Base-by-base conservation (phyloP, 345 rosid species). In the Litchi chinensis region DNA sequence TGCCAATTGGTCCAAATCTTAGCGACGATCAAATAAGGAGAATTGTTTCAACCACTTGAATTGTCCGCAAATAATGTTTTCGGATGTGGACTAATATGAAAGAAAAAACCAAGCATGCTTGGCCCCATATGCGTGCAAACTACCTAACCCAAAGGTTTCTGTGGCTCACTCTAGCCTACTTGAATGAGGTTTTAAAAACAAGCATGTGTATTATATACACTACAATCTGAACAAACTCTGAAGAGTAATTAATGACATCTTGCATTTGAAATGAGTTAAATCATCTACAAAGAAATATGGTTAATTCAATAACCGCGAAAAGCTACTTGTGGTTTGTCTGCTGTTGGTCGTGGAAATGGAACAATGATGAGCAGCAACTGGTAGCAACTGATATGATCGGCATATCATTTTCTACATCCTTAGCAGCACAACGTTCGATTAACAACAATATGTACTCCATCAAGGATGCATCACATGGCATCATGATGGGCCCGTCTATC, bases 381-480 rank as follows among this genome's bases (percentile, higher is more conserved):
- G 48, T 37, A 11, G n/a, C 19, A 37, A 71, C 48, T 74, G 68
- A 74, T 0, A 41, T 4, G 44, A 41, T 76, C 6, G 73, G 60
- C 71, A 74, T 48, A 60, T 73, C 68, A 0, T 4, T 77, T 56
- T 71, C 77, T 70, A 71, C 1, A 69, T 57, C 9, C 28, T 66
- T 48, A 21, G 32, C 5, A 13, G 40, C 18, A 10, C 68, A 50
- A 15, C 41, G 0, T 22, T 5, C 3, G 1, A 68, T 43, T 7
- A 54, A 46, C 4, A 21, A 21, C 40, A 74, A 15, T 19, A 69
- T 4, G 22, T 74, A 81, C 19, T 78, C 81, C 76, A 74, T 68
- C 28, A 70, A 63, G 16, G 46, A 18, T 5, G 81, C 65, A 62
- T 74, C 81, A 32, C 76, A 74, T 37, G 79, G 84, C 73, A 82